phyloP scores from a whole-genome alignment of 2,329 filamentous ascomycete species.

The Aspergillus sp. region DNA sequence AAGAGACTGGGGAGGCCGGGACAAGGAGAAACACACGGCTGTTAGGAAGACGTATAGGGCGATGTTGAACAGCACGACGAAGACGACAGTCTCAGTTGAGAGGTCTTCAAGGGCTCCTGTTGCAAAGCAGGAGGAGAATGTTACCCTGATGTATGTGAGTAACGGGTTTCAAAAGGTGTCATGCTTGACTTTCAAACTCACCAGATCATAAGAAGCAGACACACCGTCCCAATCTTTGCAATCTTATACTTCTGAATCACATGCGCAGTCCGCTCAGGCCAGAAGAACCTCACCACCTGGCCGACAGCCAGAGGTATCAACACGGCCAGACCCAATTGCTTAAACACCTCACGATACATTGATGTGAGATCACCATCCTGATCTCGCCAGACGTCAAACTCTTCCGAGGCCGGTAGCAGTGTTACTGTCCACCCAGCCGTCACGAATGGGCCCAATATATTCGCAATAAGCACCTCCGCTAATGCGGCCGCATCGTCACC shows the following conservation, averaged over 20 bases:
- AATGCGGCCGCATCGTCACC: constrained; percentile 66
- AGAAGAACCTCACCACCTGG: constrained; percentile 59
- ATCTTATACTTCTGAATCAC: constrained; percentile 55
- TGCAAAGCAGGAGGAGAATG: constrained; percentile 53
- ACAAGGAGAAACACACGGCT: constrained; percentile 53
- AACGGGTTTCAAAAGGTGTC: not conserved
- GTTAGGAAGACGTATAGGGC: constrained; percentile 64
- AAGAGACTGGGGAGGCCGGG: constrained; percentile 37
- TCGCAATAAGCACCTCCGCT: constrained; percentile 69
- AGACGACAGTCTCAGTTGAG: constrained; percentile 61
- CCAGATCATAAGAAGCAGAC: constrained; percentile 57
- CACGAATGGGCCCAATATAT: constrained; percentile 67
- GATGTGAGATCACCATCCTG: constrained; percentile 54
- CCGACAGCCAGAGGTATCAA: constrained; percentile 64
- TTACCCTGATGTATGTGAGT: constrained; percentile 25
- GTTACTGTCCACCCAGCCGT: constrained; percentile 63
- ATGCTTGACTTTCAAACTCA: constrained; percentile 24
- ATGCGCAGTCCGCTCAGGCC: constrained; percentile 43
- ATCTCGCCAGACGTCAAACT: constrained; percentile 42
- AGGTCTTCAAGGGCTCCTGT: constrained; percentile 61
- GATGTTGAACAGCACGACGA: constrained; percentile 68
- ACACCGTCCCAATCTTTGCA: constrained; percentile 46
- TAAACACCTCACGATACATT: constrained; percentile 67
- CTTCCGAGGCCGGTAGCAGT: constrained; percentile 47
- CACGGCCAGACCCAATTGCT: constrained; percentile 67